phyloP scores from a whole-genome alignment of 495 filamentous ascomycete genomes.

The Geoglossum glabrum region DNA sequence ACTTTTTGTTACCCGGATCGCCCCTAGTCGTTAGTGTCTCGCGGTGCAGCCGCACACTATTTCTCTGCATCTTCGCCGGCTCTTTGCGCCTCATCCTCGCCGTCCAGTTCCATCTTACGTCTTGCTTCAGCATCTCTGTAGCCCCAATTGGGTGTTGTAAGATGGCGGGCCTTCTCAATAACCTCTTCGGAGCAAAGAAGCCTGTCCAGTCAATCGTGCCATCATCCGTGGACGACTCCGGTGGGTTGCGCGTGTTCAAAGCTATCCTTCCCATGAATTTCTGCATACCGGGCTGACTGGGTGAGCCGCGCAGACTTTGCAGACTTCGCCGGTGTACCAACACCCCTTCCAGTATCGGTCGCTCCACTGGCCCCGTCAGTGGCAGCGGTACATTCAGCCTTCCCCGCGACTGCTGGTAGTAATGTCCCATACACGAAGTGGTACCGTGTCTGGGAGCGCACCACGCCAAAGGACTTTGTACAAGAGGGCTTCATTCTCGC shows the following conservation, averaged over 20 bases:
- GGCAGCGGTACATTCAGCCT: conserved; percentile 27
- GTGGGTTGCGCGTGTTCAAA: not conserved
- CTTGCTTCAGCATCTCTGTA: not conserved
- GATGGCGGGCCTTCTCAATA: conserved; percentile 52
- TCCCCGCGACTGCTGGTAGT: conserved; percentile 14
- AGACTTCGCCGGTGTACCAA: conserved; percentile 52
- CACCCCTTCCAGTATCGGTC: conserved; percentile 36
- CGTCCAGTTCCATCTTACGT: too few relatives aligned
- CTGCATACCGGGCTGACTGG: not conserved
- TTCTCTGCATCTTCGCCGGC: too few relatives aligned
- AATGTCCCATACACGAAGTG: conserved; percentile 63
- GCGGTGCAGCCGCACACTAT: too few relatives aligned
- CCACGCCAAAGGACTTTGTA: conserved; percentile 60
- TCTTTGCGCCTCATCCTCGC: too few relatives aligned
- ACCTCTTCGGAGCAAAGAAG: conserved; percentile 43
- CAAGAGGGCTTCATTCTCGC: conserved; percentile 66
- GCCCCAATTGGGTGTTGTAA: not conserved
- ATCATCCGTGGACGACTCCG: not conserved
- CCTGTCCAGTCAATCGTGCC: conserved; percentile 8
- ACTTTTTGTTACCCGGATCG: too few relatives aligned
- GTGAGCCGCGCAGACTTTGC: conserved; percentile 42
- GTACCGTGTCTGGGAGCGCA: conserved; percentile 91
- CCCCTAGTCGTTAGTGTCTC: too few relatives aligned
- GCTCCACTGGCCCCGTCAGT: conserved; percentile 20
- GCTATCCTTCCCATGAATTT: not conserved